Evolutionary conservation across 306 rosid genomes (phyloP), one percentile per base, ranked within the genome.

Genomic region (Dryas drummondii): DNA sequence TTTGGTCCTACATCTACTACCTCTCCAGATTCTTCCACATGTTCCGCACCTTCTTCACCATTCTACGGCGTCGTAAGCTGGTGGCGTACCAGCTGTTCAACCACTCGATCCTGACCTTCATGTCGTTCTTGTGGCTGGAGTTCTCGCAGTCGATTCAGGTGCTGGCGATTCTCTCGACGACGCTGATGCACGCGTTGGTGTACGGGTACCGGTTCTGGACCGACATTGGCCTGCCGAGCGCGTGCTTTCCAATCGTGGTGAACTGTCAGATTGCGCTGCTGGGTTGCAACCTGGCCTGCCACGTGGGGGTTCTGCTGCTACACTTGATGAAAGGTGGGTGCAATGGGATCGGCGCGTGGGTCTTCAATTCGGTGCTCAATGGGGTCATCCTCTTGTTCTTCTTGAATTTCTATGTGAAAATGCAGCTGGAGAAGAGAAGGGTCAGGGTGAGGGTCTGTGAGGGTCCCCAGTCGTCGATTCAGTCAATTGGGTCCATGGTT

Each of bases 91-190:
- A 91, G 66, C 87, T 94, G 4, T 82, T 91, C 82, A 90, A 94
- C 85, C 87, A 90, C 76, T 88, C 96, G 14, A 83, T 94, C 26
- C 78, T 86, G 3, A 82, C 94, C 5, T 80, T 82, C 66, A 84
- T 77, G 70, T 83, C 97, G 0, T 94, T 94, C 53, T 12, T 88
- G 16, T 94, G 98, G 98, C 82, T 94, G 1, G 98, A 94, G 27
- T 94, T 86, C 74, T 94, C 98, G 4, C 96, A 91, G 56, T 91
- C 97, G 1, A 87, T 94, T 5, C 98, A 94, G 54, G 96, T 94
- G 1, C 81, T 91, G 0, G 96, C 98, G 4, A 94, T 94, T 19
- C 80, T 94, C 2, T 83, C 88, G 42, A 85, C 93, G 6, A 82
- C 98, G 42, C 57, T 89, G 16, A 88, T 85, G 0, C 87, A 88